phyloP scores from a whole-genome alignment of 768 basidiomycete species.

The Phylloporus scabripes region DNA sequence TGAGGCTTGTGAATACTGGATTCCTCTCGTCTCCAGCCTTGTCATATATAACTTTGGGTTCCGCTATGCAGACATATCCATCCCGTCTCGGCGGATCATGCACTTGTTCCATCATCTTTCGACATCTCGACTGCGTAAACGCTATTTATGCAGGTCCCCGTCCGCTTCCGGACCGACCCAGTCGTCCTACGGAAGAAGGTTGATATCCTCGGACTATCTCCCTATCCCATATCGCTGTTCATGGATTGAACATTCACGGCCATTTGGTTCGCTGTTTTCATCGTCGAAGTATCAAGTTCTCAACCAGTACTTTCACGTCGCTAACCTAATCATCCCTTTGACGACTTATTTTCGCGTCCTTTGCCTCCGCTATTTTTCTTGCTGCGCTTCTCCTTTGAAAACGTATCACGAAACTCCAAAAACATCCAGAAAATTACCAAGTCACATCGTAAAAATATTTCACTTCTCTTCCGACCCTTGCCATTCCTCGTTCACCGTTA shows the following conservation, averaged over 20 bases:
- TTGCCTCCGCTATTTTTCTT: constrained; percentile 34
- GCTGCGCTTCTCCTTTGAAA: constrained; percentile 31
- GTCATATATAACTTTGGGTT: constrained; percentile 23
- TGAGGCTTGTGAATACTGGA: constrained; percentile 34
- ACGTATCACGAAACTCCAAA: constrained; percentile 33
- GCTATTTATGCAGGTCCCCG: constrained; percentile 11
- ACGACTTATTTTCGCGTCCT: constrained; percentile 34
- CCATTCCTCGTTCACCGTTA: constrained; percentile 20
- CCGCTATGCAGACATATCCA: constrained; percentile 55
- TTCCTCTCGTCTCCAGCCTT: constrained; percentile 20
- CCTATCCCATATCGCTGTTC: constrained; percentile 29
- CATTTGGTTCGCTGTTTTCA: constrained; percentile 23
- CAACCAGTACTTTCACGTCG: constrained; percentile 27
- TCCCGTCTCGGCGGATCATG: constrained; percentile 49
- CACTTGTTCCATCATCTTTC: constrained; percentile 27
- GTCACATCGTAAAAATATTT: constrained; percentile 49
- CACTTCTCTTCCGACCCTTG: constrained; percentile 29
- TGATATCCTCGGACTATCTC: constrained; percentile 31
- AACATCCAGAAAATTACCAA: constrained; percentile 31
- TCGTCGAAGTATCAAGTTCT: constrained; percentile 31
- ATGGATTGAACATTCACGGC: constrained; percentile 34
- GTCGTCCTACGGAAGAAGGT: constrained; percentile 23
- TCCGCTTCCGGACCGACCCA: constrained; percentile 16
- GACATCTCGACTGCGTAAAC: constrained; percentile 27
- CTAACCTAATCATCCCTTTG: constrained; percentile 34